Conservation (phyloP, 371 early-diverging fungal genomes). For the Mucor mucedo region DNA sequence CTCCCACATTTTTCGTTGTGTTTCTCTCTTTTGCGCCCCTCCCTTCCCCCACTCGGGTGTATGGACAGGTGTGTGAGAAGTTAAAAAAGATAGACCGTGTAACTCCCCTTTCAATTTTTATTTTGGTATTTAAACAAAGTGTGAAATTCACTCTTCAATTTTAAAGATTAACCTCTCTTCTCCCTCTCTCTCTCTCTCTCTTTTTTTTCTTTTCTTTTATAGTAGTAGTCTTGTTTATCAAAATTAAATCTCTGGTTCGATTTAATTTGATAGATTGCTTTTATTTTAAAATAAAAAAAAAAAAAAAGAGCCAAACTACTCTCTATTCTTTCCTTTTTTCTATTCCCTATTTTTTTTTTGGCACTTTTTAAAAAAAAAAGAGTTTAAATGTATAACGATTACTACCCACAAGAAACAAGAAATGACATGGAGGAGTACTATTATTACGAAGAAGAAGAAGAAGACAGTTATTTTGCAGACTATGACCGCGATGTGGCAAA, state of each 20-base stretch:
- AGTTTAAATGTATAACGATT: neutral
- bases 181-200: neutral
- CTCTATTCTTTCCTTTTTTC: no score
- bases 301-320: no score
- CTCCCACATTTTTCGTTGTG: no score
- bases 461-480: slow-evolving; percentile 7
- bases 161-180: neutral
- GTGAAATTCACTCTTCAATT: neutral
- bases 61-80: no score
- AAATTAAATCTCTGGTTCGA: no score
- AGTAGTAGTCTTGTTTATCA: neutral
- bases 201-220: neutral
- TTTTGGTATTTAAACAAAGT: neutral
- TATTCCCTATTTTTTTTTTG: no score
- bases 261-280: no score
- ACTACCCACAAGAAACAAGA: neutral
- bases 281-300: no score
- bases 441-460: slow-evolving; percentile 18
- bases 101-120: neutral
- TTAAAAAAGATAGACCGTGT: no score
- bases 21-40: no score
- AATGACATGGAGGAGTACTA: neutral
- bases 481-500: slow-evolving; percentile 20
- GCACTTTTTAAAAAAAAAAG: no score
- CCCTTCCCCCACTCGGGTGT: no score